These are phyloP conservation scores for Saposhnikovia divaricata DNA, from an alignment of 129 eudicot genomes.

Conservation along the genomic window DNA sequence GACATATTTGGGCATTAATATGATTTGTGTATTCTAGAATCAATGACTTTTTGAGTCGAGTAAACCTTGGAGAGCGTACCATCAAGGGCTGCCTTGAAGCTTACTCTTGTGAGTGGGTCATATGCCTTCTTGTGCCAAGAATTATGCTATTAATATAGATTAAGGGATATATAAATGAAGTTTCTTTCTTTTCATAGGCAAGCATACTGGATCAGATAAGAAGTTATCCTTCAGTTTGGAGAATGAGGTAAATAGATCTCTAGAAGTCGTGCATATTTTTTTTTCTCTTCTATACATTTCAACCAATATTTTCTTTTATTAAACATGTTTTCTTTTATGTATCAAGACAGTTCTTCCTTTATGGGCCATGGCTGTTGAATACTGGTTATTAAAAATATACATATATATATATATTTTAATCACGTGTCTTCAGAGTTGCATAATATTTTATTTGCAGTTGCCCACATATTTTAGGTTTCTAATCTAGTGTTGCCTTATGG, in stretches of 20 bases:
- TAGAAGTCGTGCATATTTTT: background rate
- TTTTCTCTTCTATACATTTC: background rate
- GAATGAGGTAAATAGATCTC: conserved; percentile 53
- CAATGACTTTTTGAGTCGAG: conserved; percentile 61
- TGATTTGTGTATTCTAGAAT: conserved; percentile 36
- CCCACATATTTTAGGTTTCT: background rate
- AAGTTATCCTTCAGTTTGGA: conserved; percentile 84
- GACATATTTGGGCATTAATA: background rate
- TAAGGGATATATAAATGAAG: background rate
- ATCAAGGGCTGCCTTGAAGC: conserved; percentile 91
- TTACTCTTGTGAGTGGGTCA: conserved; percentile 71
- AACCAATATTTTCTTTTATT: background rate
- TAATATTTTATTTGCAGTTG: background rate
- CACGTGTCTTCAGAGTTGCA: background rate
- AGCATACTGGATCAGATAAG: conserved; percentile 83
- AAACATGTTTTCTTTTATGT: background rate
- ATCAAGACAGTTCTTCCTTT: background rate
- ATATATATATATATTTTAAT: too few species aligned
- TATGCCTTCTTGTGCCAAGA: background rate
- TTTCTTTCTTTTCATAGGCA: conserved; percentile 41
- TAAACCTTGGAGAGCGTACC: conserved; percentile 90
- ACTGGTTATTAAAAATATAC: background rate
- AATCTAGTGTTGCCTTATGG: conserved; percentile 1
- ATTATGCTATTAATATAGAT: background rate
- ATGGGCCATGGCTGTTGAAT: background rate